A percentile compares a stretch with the other conserved stretches of the same genome.
phyloP scores from a whole-genome alignment of 805 yeast species.

The Allodekkera sacchari region DNA sequence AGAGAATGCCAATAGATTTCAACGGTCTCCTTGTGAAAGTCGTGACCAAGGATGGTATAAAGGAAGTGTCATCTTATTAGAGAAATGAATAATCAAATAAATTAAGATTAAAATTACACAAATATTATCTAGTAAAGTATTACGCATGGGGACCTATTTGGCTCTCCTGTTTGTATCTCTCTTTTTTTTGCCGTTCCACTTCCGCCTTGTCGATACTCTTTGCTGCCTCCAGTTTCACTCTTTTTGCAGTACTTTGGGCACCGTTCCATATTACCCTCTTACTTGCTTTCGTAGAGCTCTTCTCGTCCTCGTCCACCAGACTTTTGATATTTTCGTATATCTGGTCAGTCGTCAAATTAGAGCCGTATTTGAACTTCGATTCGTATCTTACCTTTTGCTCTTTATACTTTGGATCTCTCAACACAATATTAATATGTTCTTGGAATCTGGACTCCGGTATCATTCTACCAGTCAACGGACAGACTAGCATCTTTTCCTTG shows the following conservation, averaged over 20 bases:
- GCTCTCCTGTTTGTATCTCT: neutral
- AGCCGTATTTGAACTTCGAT: constrained; percentile 37
- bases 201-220: constrained; percentile 15
- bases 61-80: too few relatives aligned
- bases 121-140: constrained; percentile 3
- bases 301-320: constrained; percentile 13
- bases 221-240: constrained; percentile 13
- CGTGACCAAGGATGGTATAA: constrained; percentile 27
- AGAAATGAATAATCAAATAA: too few relatives aligned
- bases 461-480: constrained; percentile 72
- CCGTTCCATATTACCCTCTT: constrained; percentile 28
- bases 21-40: constrained; percentile 52
- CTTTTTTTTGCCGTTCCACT: constrained; percentile 14
- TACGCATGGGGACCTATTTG: constrained; percentile 4
- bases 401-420: constrained; percentile 72
- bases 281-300: constrained; percentile 14
- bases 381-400: constrained; percentile 59
- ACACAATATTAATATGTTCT: constrained; percentile 57
- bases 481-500: constrained; percentile 41
- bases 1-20: constrained; percentile 88
- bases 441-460: constrained; percentile 66
- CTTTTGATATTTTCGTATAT: constrained; percentile 55
- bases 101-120: neutral
- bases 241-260: constrained; percentile 17
- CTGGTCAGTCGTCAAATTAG: constrained; percentile 31